Percentiles rank a stretch among this genome's conserved stretches.
Evolutionary conservation across 2,329 filamentous ascomycete genomes (phyloP).

Genomic region (Beauveria caledonica): DNA sequence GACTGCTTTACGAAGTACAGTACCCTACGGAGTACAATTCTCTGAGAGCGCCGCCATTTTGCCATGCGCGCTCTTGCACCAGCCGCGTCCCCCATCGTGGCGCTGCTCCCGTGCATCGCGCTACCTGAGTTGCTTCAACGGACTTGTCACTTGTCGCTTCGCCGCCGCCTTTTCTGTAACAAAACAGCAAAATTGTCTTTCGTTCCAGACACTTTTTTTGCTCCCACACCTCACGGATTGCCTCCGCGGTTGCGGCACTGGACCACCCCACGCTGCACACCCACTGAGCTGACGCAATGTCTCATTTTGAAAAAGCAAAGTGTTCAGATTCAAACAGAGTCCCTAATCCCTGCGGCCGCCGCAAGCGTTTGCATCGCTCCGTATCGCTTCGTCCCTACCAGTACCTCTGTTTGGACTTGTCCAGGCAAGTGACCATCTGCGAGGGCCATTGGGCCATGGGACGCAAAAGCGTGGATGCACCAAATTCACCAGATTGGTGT

Average conservation of each 20-base stretch:
- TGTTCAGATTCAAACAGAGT: not conserved
- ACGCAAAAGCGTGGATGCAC: no score
- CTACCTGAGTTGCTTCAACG: not conserved
- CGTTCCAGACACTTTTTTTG: not conserved
- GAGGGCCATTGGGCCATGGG: no score
- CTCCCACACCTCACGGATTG: not conserved
- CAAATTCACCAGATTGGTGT: no score
- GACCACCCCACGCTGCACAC: not conserved
- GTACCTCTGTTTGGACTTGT: no score
- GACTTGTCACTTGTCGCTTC: not conserved
- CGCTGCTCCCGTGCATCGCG: not conserved
- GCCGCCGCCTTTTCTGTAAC: not conserved
- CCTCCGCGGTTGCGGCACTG: not conserved
- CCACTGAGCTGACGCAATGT: conserved; percentile 4
- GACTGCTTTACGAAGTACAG: no score
- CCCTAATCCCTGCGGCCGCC: no score
- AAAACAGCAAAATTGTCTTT: not conserved
- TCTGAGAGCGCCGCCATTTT: not conserved
- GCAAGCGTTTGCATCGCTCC: no score
- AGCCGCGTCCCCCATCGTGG: not conserved
- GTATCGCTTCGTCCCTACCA: no score
- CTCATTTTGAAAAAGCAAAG: conserved; percentile 1
- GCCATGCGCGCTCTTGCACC: not conserved
- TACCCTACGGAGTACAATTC: no score
- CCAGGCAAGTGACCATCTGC: no score